A percentile compares a stretch with the other conserved stretches of the same genome.
phyloP scores from a whole-genome alignment of 2,329 filamentous ascomycete genomes.

The Chalaropsis ovoidea region DNA sequence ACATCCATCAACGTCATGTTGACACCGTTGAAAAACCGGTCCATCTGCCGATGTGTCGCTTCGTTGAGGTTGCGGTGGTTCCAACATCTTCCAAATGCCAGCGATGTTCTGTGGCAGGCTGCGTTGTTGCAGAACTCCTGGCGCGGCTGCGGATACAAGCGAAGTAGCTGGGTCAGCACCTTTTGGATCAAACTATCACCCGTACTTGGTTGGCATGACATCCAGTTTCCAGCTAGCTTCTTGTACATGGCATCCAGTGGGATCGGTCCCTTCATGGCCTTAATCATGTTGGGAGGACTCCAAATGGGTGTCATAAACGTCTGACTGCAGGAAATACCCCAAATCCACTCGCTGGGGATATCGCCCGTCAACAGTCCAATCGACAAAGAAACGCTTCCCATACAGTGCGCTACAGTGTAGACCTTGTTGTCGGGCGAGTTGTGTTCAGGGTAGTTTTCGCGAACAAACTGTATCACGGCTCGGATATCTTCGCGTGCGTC shows the following conservation, averaged over 20 bases:
- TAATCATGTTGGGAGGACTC: slow-evolving; percentile 46
- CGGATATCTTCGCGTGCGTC: slow-evolving; percentile 50
- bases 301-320: slow-evolving; percentile 56
- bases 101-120: slow-evolving; percentile 49
- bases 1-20: slow-evolving; percentile 49
- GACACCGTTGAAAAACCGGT: slow-evolving; percentile 52
- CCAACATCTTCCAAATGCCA: slow-evolving; percentile 54
- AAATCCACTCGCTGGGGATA: slow-evolving; percentile 47
- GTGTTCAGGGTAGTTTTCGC: slow-evolving; percentile 32
- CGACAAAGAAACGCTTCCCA: slow-evolving; percentile 50
- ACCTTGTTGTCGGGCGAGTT: slow-evolving; percentile 33
- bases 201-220: slow-evolving; percentile 41
- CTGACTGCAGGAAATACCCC: slow-evolving; percentile 49
- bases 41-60: slow-evolving; percentile 52
- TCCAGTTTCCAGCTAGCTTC: slow-evolving; percentile 43
- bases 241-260: slow-evolving; percentile 43
- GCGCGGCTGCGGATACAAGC: slow-evolving; percentile 46
- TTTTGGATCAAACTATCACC: slow-evolving; percentile 43
- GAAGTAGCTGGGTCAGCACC: slow-evolving; percentile 45
- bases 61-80: slow-evolving; percentile 56
- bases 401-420: slow-evolving; percentile 53
- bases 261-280: slow-evolving; percentile 41
- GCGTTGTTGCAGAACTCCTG: slow-evolving; percentile 52
- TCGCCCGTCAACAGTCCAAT: slow-evolving; percentile 52
- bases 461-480: slow-evolving; percentile 46